phyloP scores from a whole-genome alignment of 2,329 filamentous ascomycete genomes.

The Xylariaceae sp. region DNA sequence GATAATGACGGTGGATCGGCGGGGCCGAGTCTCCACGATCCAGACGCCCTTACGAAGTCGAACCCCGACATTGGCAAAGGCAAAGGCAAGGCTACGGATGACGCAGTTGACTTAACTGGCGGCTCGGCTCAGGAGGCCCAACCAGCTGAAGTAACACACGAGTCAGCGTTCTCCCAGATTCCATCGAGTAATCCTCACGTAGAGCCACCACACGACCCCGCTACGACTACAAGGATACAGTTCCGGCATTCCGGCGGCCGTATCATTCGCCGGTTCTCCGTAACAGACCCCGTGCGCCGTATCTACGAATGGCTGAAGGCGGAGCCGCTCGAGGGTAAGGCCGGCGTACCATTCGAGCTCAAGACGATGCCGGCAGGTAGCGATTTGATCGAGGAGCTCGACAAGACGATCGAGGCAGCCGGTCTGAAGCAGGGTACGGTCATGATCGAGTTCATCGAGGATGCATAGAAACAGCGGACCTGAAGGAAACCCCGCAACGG shows the following conservation, averaged over 20 bases:
- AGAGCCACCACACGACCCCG: constrained; percentile 74
- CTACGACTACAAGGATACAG: constrained; percentile 83
- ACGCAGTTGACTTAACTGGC: constrained; percentile 23
- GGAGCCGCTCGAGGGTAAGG: constrained; percentile 78
- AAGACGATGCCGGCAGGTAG: constrained; percentile 77
- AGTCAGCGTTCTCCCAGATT: constrained; percentile 68
- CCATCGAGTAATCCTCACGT: constrained; percentile 71
- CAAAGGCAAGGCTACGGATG: constrained; percentile 50
- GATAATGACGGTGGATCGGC: constrained; percentile 53
- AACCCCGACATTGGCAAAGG: constrained; percentile 54
- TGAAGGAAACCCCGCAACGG: neutral
- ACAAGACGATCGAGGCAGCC: constrained; percentile 75
- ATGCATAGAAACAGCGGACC: constrained; percentile 32
- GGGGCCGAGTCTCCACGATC: constrained; percentile 68
- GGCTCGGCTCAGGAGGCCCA: constrained; percentile 28
- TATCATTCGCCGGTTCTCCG: constrained; percentile 81
- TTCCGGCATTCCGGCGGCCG: constrained; percentile 85
- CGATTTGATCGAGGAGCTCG: constrained; percentile 77
- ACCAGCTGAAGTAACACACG: constrained; percentile 23
- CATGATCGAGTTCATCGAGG: constrained; percentile 87
- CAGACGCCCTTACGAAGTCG: constrained; percentile 82
- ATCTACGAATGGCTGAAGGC: constrained; percentile 98
- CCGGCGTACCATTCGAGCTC: constrained; percentile 80
- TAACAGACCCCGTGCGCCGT: constrained; percentile 75
- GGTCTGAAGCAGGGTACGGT: constrained; percentile 91